Base-by-base conservation (phyloP, 2,329 filamentous ascomycete genomes). In the Rhinocladiella mackenziei region DNA sequence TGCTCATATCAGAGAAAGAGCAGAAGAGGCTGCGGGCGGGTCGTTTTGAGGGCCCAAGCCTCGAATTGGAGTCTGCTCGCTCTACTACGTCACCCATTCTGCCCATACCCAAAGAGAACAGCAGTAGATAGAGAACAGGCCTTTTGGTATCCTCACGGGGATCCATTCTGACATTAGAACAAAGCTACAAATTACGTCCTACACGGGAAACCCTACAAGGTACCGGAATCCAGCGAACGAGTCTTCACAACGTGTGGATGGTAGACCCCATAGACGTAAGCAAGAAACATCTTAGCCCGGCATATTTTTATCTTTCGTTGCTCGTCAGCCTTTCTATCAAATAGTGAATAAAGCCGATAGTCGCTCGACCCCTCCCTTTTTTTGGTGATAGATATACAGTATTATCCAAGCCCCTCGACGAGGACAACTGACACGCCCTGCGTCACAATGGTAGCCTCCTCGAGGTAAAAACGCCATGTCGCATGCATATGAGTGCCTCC, bases 381-480 rank as follows among this genome's bases (percentile, higher is more conserved):
- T 33, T 35, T n/a, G n/a, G n/a, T n/a, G 36, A 44, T 50, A 50
- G 36, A 50, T 50, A 34, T 50, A 50, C 48, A 50, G 26, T 46
- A 50, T 45, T 50, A 44, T 47, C 48, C 43, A 42, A 50, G 26
- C 9, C 40, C 18, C 18, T 20, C n/a, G 37, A 13, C 13, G 25
- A 19, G 37, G 17, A 25, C 22, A 39, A 20, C 35, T 23, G 30
- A 13, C 39, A 39, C 28, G n/a, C 39, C n/a, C 25, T 39, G 35
- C 35, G 22, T 32, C 42, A 34, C 14, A 9, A 20, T 28, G 35
- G 13, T 22, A 18, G 18, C 34, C 32, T 4, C 33, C 19, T 31
- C 17, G 19, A 25, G 4, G 10, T 20, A 19, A 11, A 20, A 47
- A 50, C 48, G 48, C 48, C 48, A 13, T 23, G 14, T 35, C 42